Evolutionary conservation across 345 rosid genomes (phyloP).

Genomic region (Citrus mangshanensis): DNA sequence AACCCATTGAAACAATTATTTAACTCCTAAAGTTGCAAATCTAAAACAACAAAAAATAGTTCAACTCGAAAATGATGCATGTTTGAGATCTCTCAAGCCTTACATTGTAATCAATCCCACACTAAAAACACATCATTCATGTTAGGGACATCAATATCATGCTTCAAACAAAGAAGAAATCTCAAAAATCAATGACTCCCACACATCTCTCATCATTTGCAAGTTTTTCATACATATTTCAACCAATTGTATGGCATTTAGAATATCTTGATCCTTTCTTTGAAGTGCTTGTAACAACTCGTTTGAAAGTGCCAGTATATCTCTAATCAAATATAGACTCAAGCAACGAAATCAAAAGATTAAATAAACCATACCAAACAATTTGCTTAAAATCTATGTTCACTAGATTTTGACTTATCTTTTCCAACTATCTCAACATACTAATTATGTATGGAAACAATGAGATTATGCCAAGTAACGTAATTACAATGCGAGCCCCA

Average conservation of each 20-base stretch:
- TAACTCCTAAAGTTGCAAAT: too few species aligned
- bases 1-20: too few species aligned
- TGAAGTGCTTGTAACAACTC: too few species aligned
- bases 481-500: constrained; percentile 10
- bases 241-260: too few species aligned
- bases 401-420: background rate
- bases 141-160: background rate
- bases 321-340: background rate
- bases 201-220: background rate
- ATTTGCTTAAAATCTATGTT: background rate
- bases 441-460: background rate
- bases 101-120: too few species aligned
- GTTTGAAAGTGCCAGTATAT: background rate
- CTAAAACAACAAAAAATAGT: too few species aligned
- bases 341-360: constrained; percentile 8
- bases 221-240: constrained; percentile 2
- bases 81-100: too few species aligned
- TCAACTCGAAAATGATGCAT: too few species aligned
- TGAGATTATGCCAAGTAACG: background rate
- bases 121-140: too few species aligned
- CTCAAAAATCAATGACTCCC: background rate
- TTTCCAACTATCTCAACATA: background rate
- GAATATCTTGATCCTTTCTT: too few species aligned
- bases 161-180: background rate
- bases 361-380: background rate